Conservation (phyloP, 2,329 filamentous ascomycete species). For the Aureobasidium sp. region DNA sequence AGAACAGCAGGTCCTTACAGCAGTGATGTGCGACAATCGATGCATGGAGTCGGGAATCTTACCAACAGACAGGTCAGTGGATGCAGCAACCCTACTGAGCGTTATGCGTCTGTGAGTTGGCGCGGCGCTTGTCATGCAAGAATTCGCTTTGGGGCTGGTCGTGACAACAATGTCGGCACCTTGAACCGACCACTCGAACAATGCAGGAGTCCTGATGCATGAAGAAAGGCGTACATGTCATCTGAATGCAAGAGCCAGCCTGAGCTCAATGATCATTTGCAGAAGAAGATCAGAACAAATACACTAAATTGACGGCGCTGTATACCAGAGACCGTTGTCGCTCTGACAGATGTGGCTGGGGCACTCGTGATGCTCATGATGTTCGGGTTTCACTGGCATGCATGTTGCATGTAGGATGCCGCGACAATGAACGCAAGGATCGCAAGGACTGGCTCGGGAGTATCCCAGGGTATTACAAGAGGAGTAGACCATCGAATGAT, state of each 20-base stretch:
- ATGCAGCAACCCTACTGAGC: not conserved
- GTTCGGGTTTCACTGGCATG: slow-evolving; percentile 2
- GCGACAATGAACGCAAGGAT: slow-evolving; percentile 4
- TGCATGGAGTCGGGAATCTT: not conserved
- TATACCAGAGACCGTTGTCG: not conserved
- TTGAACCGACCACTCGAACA: not conserved
- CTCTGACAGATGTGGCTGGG: slow-evolving; percentile 1
- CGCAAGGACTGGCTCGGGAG: not conserved
- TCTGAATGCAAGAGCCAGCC: not conserved
- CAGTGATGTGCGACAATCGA: slow-evolving; percentile 12
- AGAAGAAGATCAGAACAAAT: not conserved
- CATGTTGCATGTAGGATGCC: slow-evolving; percentile 10
- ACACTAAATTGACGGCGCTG: not conserved
- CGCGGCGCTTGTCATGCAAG: slow-evolving; percentile 10
- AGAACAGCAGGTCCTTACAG: slow-evolving; percentile 1
- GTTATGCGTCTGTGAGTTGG: not conserved
- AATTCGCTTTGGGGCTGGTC: slow-evolving; percentile 1
- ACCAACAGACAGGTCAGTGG: slow-evolving; percentile 8
- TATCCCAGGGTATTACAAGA: not conserved
- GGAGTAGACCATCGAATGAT: not conserved
- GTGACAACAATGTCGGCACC: not conserved
- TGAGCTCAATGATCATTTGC: not conserved
- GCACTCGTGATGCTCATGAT: slow-evolving; percentile 6
- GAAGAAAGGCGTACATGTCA: too few species aligned
- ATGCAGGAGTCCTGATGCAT: not conserved